Evolutionary conservation across 805 yeast genomes (phyloP), one percentile per base, ranked within the genome.

Genomic region (Cyberlindnera maclurae): DNA sequence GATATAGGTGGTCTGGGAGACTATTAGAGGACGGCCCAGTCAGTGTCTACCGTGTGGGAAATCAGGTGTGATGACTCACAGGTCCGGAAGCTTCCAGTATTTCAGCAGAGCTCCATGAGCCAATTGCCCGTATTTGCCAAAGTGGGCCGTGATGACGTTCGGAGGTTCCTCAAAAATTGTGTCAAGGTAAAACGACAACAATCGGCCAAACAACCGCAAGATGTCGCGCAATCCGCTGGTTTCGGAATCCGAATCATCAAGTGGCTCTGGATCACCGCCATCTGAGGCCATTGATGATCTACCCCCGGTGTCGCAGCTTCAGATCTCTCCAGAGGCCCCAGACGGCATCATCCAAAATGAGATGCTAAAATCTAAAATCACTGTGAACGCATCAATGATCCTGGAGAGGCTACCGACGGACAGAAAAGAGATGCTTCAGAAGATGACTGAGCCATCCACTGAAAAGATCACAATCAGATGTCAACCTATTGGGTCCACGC

Each of bases 401-500:
- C 44, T 54, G 9, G 40, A 45, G 3, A 44, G 35, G 15, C 35
- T 54, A 1, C 55, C 57, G 3, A 44, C 43, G 15, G 42, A 40
- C 5, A 39, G 55, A 2, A 50, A 44, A 10, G 38, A 44, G 7
- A 38, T 43, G 10, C 20, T 53, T 2, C 6, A 42, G 2, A 44
- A 45, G 33, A 36, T 50, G 11, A 4, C 43, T 29, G 34, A 47
- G 26, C 39, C 42, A 18, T 29, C 28, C 15, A 12, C 16, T 13
- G 38, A 31, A 13, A 54, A 51, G 31, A 47, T 77, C 12, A 66
- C 73, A 1, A 59, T 78, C 8, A 56, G 84, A 27, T 74, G 80
- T 49, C 74, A 70, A 43, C 71, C 85, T 2, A 73, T 79, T 26
- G 85, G 85, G 0, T 70, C 82, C 0, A 65, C 77, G 0, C 70